Conservation (phyloP, 1,284 basidiomycete species). For the Mycena citricolor region DNA sequence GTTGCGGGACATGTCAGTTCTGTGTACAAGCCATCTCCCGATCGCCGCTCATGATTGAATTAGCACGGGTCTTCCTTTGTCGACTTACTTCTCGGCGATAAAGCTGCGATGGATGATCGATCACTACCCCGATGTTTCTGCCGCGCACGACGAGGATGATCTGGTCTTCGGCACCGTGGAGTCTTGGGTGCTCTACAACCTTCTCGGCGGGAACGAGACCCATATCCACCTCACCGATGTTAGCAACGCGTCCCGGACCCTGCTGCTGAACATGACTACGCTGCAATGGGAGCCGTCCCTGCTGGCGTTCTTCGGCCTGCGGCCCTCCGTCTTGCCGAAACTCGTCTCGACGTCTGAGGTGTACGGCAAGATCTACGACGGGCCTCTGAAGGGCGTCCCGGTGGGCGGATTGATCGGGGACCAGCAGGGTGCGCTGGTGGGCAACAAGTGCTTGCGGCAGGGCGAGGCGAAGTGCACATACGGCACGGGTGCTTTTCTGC, state of each 20-base stretch:
- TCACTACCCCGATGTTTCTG: slow-evolving; percentile 76
- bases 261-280: slow-evolving; percentile 84
- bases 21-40: slow-evolving; percentile 10
- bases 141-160: slow-evolving; percentile 82
- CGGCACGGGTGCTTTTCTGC: slow-evolving; percentile 93
- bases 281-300: slow-evolving; percentile 84
- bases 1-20: slow-evolving; percentile 67
- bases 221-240: slow-evolving; percentile 90
- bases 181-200: slow-evolving; percentile 85
- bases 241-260: slow-evolving; percentile 96
- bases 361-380: slow-evolving; percentile 76
- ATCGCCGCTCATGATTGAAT: slow-evolving; percentile 10
- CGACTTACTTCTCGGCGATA: slow-evolving; percentile 95
- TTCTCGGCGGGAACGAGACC: slow-evolving; percentile 50
- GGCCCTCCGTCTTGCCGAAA: slow-evolving; percentile 77
- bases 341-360: slow-evolving; percentile 92
- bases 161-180: slow-evolving; percentile 94
- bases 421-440: slow-evolving; percentile 94
- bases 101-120: slow-evolving; percentile 98
- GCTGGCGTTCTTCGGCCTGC: slow-evolving; percentile 86
- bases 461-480: slow-evolving; percentile 96
- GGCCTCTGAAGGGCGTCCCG: slow-evolving; percentile 74
- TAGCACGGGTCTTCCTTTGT: slow-evolving; percentile 90
- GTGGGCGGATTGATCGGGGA: slow-evolving; percentile 95
- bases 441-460: slow-evolving; percentile 87